phyloP scores from a whole-genome alignment of 2,329 filamentous ascomycete genomes.

The Verticillium zaregamsianum region DNA sequence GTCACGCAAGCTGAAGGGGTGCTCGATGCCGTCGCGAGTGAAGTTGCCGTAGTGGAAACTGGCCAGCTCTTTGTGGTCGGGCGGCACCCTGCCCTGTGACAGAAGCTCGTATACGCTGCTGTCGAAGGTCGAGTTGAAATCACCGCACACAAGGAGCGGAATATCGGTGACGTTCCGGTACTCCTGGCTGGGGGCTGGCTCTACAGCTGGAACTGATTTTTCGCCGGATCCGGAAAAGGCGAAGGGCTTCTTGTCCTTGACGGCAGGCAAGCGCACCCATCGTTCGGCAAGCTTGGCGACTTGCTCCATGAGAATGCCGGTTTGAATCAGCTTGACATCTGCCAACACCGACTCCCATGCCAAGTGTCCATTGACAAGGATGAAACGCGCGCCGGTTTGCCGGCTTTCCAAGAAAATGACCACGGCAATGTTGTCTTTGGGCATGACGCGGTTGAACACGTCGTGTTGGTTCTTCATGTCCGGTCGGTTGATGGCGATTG shows the following conservation, averaged over 20 bases:
- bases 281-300: slow-evolving; percentile 81
- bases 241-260: slow-evolving; percentile 72
- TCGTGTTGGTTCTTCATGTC: slow-evolving; percentile 98
- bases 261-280: slow-evolving; percentile 74
- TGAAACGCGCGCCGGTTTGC: slow-evolving; percentile 81
- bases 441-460: slow-evolving; percentile 98
- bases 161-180: slow-evolving; percentile 86
- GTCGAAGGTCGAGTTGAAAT: slow-evolving; percentile 87
- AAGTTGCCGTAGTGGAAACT: slow-evolving; percentile 88
- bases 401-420: slow-evolving; percentile 91
- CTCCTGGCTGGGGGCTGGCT: slow-evolving; percentile 77
- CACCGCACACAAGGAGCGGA: slow-evolving; percentile 85
- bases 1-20: slow-evolving; percentile 91
- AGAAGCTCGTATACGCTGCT: slow-evolving; percentile 92
- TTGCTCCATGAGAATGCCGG: slow-evolving; percentile 90
- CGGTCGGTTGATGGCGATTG: slow-evolving; percentile 86
- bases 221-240: slow-evolving; percentile 31
- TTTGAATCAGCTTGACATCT: slow-evolving; percentile 96
- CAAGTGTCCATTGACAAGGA: slow-evolving; percentile 90
- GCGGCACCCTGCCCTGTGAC: slow-evolving; percentile 71
- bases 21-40: slow-evolving; percentile 85
- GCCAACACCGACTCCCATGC: slow-evolving; percentile 90
- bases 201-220: slow-evolving; percentile 47
- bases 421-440: slow-evolving; percentile 93
- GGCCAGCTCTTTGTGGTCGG: slow-evolving; percentile 75